Evolutionary conservation across 139 green algal species (phyloP), one percentile per base, ranked within the genome.

Genomic region (Picochlorum sp.): DNA sequence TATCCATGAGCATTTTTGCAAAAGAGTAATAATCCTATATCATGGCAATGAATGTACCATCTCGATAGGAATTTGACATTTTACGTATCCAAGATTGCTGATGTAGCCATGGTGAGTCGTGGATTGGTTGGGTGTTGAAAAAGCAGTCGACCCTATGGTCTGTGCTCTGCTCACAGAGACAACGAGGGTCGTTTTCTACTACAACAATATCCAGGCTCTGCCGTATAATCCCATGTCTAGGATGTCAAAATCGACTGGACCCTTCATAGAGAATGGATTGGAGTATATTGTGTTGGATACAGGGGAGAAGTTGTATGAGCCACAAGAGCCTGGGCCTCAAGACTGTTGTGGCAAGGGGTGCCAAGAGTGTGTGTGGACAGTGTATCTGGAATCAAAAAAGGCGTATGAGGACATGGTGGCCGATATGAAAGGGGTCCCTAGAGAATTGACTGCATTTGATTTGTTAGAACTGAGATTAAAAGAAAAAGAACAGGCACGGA

Each of bases 321-420:
- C 69, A 32, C 8, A 10, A 15, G 69, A 74, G 44, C 69, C 69
- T 1, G 30, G 28, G 4, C 37, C 49, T 0, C 8, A 54, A 3
- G 67, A 69, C 4, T 73, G 68, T 63, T 78, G 70, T 66, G 73
- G 70, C 18, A 60, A 67, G 1, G 73, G 73, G 11, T 78, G 73
- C 20, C 38, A 51, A 6, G 34, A 65, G 1, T 79, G 72, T 32
- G 62, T 79, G 13, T 79, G 72, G 69, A 73, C 69, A 1, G 18
- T 69, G 16, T 79, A 70, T 23, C 64, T 34, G 23, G 56, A 78
- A 18, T 44, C 63, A 8, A 32, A 61, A 30, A n/a, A 21, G 44
- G 18, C 38, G 10, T 66, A 78, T 38, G 30, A 74, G 34, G 49
- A 45, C 3, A 49, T 41, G 2, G 28, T 70, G 24, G 71, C 60